Evolutionary conservation across 1,139 yeast genomes (phyloP).

Genomic region (Kazachstania sp.): DNA sequence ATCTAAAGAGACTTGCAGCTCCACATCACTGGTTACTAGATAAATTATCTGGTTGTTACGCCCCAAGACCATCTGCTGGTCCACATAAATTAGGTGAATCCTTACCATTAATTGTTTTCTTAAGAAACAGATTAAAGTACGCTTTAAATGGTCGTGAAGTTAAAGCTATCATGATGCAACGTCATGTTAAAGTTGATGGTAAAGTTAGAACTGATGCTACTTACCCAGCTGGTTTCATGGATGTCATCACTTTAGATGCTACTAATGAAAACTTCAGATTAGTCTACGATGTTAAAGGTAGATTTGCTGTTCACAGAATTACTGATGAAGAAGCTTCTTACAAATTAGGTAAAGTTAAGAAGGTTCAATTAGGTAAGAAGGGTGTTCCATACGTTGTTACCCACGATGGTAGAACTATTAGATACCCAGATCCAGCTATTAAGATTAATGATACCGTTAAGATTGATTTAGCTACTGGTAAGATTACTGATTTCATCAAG

Average conservation of each 20-base stretch:
- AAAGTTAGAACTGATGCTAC: constrained; percentile 98
- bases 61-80: constrained; percentile 99
- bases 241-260: constrained; percentile 92
- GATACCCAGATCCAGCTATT: constrained; percentile 98
- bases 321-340: constrained; percentile 96
- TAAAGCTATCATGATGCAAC: constrained; percentile 98
- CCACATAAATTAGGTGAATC: constrained; percentile 99
- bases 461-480: constrained; percentile 92
- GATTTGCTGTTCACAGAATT: constrained; percentile 98
- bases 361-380: constrained; percentile 96
- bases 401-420: constrained; percentile 98
- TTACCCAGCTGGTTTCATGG: constrained; percentile 99
- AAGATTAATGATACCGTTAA: constrained; percentile 96
- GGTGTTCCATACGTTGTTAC: constrained; percentile 97
- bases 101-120: constrained; percentile 92
- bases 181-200: constrained; percentile 98
- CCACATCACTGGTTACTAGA: constrained; percentile 99
- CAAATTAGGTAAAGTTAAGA: constrained; percentile 97
- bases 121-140: constrained; percentile 99
- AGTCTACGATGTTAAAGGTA: constrained; percentile 96
- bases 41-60: constrained; percentile 98
- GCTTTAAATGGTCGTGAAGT: constrained; percentile 99
- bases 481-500: constrained; percentile 84
- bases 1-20: constrained; percentile 96
- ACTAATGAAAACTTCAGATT: constrained; percentile 99